Conservation (phyloP, 768 basidiomycete species). For the Rhodotorula paludigena region DNA sequence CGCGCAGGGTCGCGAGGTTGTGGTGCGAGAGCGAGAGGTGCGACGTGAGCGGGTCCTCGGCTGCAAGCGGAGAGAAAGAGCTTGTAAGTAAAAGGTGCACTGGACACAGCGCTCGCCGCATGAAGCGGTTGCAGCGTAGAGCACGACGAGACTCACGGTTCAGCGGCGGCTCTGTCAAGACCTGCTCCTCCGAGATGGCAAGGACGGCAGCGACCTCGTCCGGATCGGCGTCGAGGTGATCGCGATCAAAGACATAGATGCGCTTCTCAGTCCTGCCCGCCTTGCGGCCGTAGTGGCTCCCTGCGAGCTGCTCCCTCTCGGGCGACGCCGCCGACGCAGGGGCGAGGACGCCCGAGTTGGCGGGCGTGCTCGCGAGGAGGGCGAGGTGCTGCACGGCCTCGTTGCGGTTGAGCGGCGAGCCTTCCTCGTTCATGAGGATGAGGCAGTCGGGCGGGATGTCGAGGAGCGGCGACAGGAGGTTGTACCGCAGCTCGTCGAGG, state of each 20-base stretch:
- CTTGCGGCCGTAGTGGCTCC: background rate
- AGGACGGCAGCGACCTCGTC: conserved; percentile 29
- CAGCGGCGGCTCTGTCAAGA: conserved; percentile 31
- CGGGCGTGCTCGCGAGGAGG: conserved; percentile 7
- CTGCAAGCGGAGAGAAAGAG: background rate
- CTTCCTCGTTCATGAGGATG: conserved; percentile 40
- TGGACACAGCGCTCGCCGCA: too few relatives aligned
- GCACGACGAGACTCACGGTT: conserved; percentile 3
- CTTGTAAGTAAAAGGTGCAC: too few relatives aligned
- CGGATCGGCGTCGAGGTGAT: conserved; percentile 36
- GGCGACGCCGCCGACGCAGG: background rate
- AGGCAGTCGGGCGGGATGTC: conserved; percentile 35
- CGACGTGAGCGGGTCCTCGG: conserved; percentile 24
- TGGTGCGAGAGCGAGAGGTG: conserved; percentile 34
- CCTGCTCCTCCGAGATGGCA: conserved; percentile 24
- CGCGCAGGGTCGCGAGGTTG: conserved; percentile 32
- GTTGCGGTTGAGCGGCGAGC: conserved; percentile 29
- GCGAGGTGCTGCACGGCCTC: conserved; percentile 24
- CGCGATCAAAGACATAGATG: conserved; percentile 38
- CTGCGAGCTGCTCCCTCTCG: background rate
- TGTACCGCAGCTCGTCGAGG: conserved; percentile 22
- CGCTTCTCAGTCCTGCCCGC: background rate
- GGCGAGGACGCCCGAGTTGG: background rate
- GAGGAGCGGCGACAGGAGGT: conserved; percentile 31
- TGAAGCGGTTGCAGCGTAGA: background rate